Base-by-base conservation (phyloP, 1,284 basidiomycete species). In the Heterobasidion occidentale region DNA sequence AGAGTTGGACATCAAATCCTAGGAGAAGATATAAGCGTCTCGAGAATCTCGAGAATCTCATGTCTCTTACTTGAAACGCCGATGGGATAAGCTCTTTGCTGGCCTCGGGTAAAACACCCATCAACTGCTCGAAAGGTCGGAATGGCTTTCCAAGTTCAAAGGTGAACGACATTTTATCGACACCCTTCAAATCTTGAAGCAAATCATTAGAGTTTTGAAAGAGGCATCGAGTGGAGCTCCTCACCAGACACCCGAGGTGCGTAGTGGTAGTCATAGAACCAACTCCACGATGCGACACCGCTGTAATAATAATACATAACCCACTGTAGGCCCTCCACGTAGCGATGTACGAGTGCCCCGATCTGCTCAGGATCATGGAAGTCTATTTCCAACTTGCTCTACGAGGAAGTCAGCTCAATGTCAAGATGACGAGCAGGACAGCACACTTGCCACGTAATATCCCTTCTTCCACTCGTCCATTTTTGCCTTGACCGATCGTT, bases 191-290 rank as follows among this genome's bases (percentile, higher is more conserved):
- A 72, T 99, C 96, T 91, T 33, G 19, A 15, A 51, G 55, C n/a
- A 46, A 48, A 4, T 42, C n/a, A n/a, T 42, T n/a, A 42, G n/a
- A 42, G n/a, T 42, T 42, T 4, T 42, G 4, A 12, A 42, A 11
- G 38, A 42, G 44, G 50, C 55, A 33, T 27, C 20, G 35, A 11
- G 8, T 58, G 4, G 20, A 51, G 3, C 27, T 11, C 66, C 80
- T 58, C 62, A 92, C 93, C 94, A 46, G 92, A 92, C 61, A 97
- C 95, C 53, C 93, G 84, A 14, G 94, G 96, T 0, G 96, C 90
- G 70, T 97, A 99, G 70, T 99, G 96, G 70, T 98, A 98, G 68
- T 95, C 78, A 74, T 98, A 99, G 77, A 98, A 99, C 97, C 97
- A 99, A 33, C 92, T 84, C 96, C 96, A 99, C 6, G 93, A 95